These are phyloP conservation scores for Aphelidium insulamus DNA, from an alignment of 371 early-diverging fungal genomes.

Conservation along the genomic window DNA sequence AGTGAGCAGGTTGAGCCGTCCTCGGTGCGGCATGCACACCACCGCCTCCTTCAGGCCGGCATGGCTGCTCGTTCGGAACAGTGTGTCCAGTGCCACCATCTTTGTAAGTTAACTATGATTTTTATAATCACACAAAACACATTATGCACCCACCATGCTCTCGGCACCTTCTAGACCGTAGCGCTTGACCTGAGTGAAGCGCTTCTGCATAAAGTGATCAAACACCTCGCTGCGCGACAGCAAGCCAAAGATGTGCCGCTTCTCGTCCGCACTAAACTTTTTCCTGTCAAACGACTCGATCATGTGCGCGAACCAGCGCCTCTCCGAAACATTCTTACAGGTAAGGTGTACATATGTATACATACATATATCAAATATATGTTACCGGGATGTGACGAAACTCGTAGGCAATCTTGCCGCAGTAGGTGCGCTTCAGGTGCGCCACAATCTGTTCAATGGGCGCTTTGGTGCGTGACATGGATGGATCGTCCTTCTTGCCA, in stretches of 20 bases:
- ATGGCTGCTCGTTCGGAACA: conserved; percentile 44
- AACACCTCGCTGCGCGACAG: conserved; percentile 62
- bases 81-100: conserved; percentile 68
- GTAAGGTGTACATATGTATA: not conserved
- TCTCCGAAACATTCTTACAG: conserved; percentile 44
- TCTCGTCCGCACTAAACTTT: conserved; percentile 20
- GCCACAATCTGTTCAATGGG: conserved; percentile 37
- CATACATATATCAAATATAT: not conserved
- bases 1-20: conserved; percentile 73
- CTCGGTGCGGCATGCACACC: conserved; percentile 91
- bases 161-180: conserved; percentile 95
- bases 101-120: too few relatives aligned
- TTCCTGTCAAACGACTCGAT: conserved; percentile 49
- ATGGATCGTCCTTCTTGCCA: conserved; percentile 11
- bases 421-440: conserved; percentile 51
- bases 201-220: conserved; percentile 87
- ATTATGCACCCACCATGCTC: too few relatives aligned
- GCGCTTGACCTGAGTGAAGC: conserved; percentile 81
- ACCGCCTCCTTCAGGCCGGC: conserved; percentile 49
- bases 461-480: conserved; percentile 23
- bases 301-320: conserved; percentile 67
- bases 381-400: conserved; percentile 69
- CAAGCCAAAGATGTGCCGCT: conserved; percentile 44
- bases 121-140: too few relatives aligned
- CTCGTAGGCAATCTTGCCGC: conserved; percentile 76